Evolutionary conservation across 805 yeast genomes (phyloP).

Genomic region (Candida chilensis): DNA sequence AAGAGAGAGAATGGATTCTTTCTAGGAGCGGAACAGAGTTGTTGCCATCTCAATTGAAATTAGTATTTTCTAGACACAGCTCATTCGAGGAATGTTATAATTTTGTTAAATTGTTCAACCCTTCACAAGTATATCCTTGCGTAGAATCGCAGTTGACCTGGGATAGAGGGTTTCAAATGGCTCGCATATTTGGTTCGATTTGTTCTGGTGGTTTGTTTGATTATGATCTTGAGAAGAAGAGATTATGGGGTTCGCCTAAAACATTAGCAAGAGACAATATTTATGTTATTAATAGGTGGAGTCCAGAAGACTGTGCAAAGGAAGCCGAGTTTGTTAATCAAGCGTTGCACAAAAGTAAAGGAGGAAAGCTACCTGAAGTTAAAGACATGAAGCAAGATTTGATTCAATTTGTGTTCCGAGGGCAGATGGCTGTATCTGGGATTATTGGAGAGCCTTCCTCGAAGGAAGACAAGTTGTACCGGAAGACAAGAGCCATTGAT

Average conservation of each 20-base stretch:
- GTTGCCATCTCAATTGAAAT: slow-evolving; percentile 22
- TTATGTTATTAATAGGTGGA: neutral
- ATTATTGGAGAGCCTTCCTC: slow-evolving; percentile 1
- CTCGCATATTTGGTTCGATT: slow-evolving; percentile 26
- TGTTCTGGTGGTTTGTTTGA: slow-evolving; percentile 12
- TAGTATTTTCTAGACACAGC: slow-evolving; percentile 37
- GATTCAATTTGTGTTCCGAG: slow-evolving; percentile 1
- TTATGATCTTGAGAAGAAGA: slow-evolving; percentile 5
- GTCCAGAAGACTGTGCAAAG: neutral
- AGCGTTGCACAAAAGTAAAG: slow-evolving; percentile 2
- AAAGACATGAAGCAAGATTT: neutral
- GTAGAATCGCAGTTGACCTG: slow-evolving; percentile 20
- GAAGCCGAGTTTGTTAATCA: slow-evolving; percentile 6
- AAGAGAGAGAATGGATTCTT: slow-evolving; percentile 17
- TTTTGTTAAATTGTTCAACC: slow-evolving; percentile 23
- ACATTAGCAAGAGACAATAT: neutral
- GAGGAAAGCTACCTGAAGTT: no score
- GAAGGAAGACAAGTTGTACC: slow-evolving; percentile 4
- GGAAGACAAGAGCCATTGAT: slow-evolving; percentile 8
- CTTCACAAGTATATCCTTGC: slow-evolving; percentile 34
- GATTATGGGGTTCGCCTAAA: neutral
- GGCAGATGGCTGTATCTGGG: slow-evolving; percentile 2
- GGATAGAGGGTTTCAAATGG: slow-evolving; percentile 27
- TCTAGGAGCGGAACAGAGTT: slow-evolving; percentile 14
- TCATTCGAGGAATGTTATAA: slow-evolving; percentile 28